Evolutionary conservation across 2,329 filamentous ascomycete genomes (phyloP).

Genomic region (Aspergillus sp.): DNA sequence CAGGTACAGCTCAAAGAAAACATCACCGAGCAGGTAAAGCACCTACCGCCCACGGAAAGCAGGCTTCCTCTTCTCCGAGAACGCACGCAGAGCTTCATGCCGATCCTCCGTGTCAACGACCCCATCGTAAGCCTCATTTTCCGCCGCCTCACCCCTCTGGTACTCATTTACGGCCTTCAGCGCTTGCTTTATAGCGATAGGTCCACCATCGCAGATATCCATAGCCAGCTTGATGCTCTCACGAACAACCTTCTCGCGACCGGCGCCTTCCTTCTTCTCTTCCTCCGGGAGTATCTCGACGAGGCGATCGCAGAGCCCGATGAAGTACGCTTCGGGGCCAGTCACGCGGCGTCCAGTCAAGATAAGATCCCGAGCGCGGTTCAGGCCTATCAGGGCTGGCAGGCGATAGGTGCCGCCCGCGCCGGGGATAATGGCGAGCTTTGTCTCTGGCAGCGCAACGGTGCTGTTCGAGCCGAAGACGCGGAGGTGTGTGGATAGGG

Average conservation of each 20-base stretch:
- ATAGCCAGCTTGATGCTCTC: constrained; percentile 78
- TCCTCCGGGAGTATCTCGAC: constrained; percentile 72
- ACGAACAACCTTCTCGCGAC: constrained; percentile 70
- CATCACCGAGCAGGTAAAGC: not conserved
- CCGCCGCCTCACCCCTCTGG: constrained; percentile 70
- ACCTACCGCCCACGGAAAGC: constrained; percentile 64
- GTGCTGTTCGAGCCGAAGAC: constrained; percentile 78
- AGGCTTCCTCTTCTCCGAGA: constrained; percentile 75
- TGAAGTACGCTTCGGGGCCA: constrained; percentile 84
- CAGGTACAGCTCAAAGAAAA: not conserved
- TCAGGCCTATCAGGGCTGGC: constrained; percentile 76
- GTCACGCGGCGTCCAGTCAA: constrained; percentile 85
- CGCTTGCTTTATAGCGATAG: constrained; percentile 78
- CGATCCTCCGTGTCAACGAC: constrained; percentile 85
- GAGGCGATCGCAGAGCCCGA: constrained; percentile 87
- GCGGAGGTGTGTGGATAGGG: constrained; percentile 85
- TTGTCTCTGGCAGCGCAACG: constrained; percentile 87
- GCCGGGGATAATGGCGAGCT: constrained; percentile 91
- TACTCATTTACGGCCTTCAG: constrained; percentile 76
- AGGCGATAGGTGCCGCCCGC: constrained; percentile 91
- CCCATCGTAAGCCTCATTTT: constrained; percentile 83
- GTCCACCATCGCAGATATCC: constrained; percentile 88
- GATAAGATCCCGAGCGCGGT: constrained; percentile 85
- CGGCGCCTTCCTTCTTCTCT: constrained; percentile 58
- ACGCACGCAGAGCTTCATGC: constrained; percentile 84